Base-by-base conservation (phyloP, 1,284 basidiomycete genomes). In the Veloboletus limbatus region DNA sequence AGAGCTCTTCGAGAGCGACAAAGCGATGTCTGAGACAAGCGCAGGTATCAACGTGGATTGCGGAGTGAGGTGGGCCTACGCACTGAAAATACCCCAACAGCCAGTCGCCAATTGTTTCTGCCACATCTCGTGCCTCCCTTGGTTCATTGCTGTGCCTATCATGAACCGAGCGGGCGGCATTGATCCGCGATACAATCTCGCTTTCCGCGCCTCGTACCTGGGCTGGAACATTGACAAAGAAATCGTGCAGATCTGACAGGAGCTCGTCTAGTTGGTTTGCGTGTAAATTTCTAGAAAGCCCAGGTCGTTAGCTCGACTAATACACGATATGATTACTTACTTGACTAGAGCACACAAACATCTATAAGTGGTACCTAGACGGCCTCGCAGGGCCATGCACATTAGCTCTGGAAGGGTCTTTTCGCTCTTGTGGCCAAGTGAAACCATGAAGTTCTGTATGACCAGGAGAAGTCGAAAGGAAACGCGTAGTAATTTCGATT, bases 61-160 rank as follows among this genome's bases (percentile, higher is more conserved):
- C 10, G 18, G 16, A 7, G 21, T 17, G 32, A 34, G 30, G 36
- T 5, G 34, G 42, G 38, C 30, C 40, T 5, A 62, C 74, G 40
- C 47, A 82, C 83, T 69, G 67, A 30, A 83, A 66, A 54, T 77
- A 82, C 2, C 60, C 61, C 4, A 66, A 60, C 0, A 85, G 50
- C 80, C 78, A 82, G 7, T 70, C 66, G 0, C 72, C 69, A 22
- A 75, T 43, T 9, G 60, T 56, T 37, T 45, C 50, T 1, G 63
- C 59, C 8, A 63, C 33, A 3, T 51, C 24, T 25, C 34, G 35
- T 3, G n/a, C 36, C 27, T 48, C 49, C 13, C 28, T 36, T 21
- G 49, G 11, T 22, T 31, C 42, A 14, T 47, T 20, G 17, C 31
- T 25, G 8, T 64, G 58, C 16, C 70, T 49, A 9, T 45, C 41